A percentile compares a stretch with the other conserved stretches of the same genome.
phyloP scores from a whole-genome alignment of 2,329 filamentous ascomycete species.

The Colletotrichum scovillei region DNA sequence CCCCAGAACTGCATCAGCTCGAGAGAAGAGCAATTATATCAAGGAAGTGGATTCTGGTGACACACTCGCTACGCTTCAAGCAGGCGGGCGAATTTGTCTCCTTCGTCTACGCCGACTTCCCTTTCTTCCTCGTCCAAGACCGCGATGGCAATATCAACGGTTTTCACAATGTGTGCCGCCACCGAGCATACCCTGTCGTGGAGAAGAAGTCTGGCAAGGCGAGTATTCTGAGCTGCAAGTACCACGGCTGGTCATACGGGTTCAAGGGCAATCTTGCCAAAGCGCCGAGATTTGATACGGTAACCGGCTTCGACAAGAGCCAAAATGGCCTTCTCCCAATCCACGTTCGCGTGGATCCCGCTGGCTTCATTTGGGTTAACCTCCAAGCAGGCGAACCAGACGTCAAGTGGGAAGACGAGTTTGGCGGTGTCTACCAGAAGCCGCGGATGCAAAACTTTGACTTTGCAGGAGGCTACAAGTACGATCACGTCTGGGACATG shows the following conservation, averaged over 20 bases:
- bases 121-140: constrained; percentile 39
- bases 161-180: constrained; percentile 39
- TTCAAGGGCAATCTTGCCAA: constrained; percentile 55
- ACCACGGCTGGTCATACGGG: constrained; percentile 59
- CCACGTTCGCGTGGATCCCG: constrained; percentile 56
- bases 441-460: constrained; percentile 40
- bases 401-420: constrained; percentile 56
- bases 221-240: constrained; percentile 42
- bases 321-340: constrained; percentile 48
- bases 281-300: constrained; percentile 52
- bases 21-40: constrained; percentile 54
- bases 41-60: constrained; percentile 46
- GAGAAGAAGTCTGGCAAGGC: constrained; percentile 37
- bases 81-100: constrained; percentile 36
- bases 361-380: constrained; percentile 63
- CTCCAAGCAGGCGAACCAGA: constrained; percentile 53
- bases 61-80: constrained; percentile 38
- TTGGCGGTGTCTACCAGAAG: constrained; percentile 42
- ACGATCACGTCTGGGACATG: constrained; percentile 47
- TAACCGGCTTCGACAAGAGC: constrained; percentile 51
- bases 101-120: constrained; percentile 38
- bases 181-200: constrained; percentile 38
- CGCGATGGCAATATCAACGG: constrained; percentile 37
- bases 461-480: constrained; percentile 40
- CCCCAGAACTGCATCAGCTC: constrained; percentile 50